phyloP scores from a whole-genome alignment of 495 filamentous ascomycete genomes.

The Thozetella sp. region DNA sequence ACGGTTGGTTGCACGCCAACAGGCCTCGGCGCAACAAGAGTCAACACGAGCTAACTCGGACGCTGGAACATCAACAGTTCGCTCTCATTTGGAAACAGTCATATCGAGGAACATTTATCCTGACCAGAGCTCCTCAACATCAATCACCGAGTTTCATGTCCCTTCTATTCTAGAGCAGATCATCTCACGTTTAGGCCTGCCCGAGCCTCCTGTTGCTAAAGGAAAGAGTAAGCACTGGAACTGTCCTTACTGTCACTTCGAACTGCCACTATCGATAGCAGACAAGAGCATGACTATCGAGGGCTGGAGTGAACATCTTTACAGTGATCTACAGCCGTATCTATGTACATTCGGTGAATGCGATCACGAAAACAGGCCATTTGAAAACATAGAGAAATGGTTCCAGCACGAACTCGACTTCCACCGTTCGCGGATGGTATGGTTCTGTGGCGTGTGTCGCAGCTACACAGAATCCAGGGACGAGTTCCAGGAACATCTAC shows the following conservation, averaged over 20 bases:
- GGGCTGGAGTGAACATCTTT: constrained; percentile 21
- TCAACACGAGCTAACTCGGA: not conserved
- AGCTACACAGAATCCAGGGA: constrained; percentile 1
- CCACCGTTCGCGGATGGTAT: constrained; percentile 18
- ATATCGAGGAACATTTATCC: not conserved
- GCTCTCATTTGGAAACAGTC: not conserved
- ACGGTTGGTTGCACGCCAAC: too few species aligned
- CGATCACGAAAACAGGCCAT: constrained; percentile 8
- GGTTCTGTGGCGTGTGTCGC: constrained; percentile 18
- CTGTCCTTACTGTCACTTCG: constrained; percentile 16
- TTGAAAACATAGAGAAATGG: constrained; percentile 19
- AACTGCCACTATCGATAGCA: constrained; percentile 11
- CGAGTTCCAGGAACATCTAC: not conserved
- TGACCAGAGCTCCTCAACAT: constrained; percentile 4
- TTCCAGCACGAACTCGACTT: constrained; percentile 22
- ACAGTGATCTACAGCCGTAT: constrained; percentile 23
- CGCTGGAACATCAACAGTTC: not conserved
- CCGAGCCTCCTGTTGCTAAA: not conserved
- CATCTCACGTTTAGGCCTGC: not conserved
- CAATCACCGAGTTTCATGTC: constrained; percentile 3
- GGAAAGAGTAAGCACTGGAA: constrained; percentile 3
- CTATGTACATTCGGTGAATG: constrained; percentile 23
- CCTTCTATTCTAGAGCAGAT: not conserved
- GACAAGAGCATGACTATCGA: constrained; percentile 4
- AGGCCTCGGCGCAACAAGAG: not conserved